Evolutionary conservation across 257 asterid genomes (phyloP).

Genomic region (Echites panduratus): DNA sequence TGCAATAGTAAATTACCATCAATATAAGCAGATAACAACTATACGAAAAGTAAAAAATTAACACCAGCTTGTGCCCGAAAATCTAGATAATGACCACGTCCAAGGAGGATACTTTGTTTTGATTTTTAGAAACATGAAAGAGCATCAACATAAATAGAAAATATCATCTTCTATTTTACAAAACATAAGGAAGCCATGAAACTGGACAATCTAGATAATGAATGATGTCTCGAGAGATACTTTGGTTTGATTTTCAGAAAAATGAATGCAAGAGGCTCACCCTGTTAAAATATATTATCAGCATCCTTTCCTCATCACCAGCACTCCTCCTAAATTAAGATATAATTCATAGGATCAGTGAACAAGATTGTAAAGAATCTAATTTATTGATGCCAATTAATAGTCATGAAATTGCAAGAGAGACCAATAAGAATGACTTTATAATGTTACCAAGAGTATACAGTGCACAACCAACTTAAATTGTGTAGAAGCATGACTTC

Average conservation of each 20-base stretch:
- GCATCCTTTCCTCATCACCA: constrained; percentile 93
- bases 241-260: neutral
- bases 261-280: constrained; percentile 38
- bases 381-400: neutral
- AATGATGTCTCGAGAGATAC: neutral
- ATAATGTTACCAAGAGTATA: neutral
- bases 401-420: neutral
- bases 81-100: neutral
- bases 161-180: too few species aligned
- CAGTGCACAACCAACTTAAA: neutral
- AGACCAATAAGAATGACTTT: neutral
- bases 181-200: too few species aligned
- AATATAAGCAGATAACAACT: neutral
- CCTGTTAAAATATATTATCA: constrained; percentile 72
- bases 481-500: neutral
- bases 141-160: too few species aligned
- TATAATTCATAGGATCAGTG: neutral
- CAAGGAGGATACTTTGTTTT: neutral
- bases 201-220: neutral
- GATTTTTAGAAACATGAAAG: too few species aligned
- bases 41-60: too few species aligned
- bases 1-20: constrained; percentile 3
- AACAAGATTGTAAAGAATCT: neutral
- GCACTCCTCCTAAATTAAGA: constrained; percentile 58
- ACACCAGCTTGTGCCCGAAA: neutral